These are phyloP conservation scores for Hansenula lynferdii DNA, from an alignment of 1,139 yeast species.

Conservation along the genomic window DNA sequence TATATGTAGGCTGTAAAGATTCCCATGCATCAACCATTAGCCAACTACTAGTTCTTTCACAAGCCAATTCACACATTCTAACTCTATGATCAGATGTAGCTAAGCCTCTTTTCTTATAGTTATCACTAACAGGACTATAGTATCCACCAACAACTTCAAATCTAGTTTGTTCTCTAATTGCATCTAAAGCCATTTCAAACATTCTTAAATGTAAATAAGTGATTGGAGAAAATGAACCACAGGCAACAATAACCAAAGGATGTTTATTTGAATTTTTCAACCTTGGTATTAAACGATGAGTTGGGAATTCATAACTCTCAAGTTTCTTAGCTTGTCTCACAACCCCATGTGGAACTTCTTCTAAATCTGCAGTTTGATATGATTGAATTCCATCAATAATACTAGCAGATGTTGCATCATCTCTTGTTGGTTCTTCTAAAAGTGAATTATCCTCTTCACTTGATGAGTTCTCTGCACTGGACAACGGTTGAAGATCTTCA, in stretches of 20 bases:
- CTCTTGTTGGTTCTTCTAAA: neutral
- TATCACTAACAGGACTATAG: slow-evolving; percentile 95
- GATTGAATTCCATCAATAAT: slow-evolving; percentile 38
- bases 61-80: slow-evolving; percentile 96
- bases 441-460: slow-evolving; percentile 13
- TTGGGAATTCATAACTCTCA: slow-evolving; percentile 72
- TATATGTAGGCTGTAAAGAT: slow-evolving; percentile 83
- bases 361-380: slow-evolving; percentile 84
- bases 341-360: slow-evolving; percentile 94
- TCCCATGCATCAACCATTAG: slow-evolving; percentile 99
- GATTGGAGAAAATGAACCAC: slow-evolving; percentile 96
- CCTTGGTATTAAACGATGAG: slow-evolving; percentile 72
- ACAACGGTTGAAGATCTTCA: slow-evolving; percentile 40
- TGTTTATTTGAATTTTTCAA: slow-evolving; percentile 72
- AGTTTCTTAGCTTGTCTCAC: slow-evolving; percentile 76
- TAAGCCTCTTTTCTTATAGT: slow-evolving; percentile 88
- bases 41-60: slow-evolving; percentile 97
- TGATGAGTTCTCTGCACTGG: slow-evolving; percentile 33
- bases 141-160: slow-evolving; percentile 96
- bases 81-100: slow-evolving; percentile 89
- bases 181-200: slow-evolving; percentile 98
- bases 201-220: slow-evolving; percentile 91
- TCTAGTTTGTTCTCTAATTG: slow-evolving; percentile 87
- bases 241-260: slow-evolving; percentile 92
- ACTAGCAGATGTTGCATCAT: slow-evolving; percentile 1